Evolutionary conservation across 2,329 filamentous ascomycete species (phyloP).

Genomic region (Pseudonectria buxi): DNA sequence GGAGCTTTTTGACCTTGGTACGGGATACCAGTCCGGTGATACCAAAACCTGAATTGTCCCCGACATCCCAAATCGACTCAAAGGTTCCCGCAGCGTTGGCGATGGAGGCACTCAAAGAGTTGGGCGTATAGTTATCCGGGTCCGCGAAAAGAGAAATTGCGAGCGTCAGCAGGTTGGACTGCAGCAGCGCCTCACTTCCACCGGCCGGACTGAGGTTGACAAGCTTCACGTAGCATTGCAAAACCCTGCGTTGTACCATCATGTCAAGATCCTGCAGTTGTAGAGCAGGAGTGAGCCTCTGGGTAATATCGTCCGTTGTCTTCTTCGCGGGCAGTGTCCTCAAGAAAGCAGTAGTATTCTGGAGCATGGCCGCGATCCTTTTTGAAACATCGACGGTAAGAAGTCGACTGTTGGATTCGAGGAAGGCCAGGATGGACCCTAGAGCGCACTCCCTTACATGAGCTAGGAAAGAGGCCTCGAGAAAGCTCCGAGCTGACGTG

Average conservation of each 20-base stretch:
- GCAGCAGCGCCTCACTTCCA: conserved; percentile 76
- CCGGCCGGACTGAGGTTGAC: conserved; percentile 82
- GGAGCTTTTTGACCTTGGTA: conserved; percentile 63
- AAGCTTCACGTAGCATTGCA: conserved; percentile 91
- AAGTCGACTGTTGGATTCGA: conserved; percentile 87
- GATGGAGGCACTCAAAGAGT: conserved; percentile 82
- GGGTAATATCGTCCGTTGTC: conserved; percentile 76
- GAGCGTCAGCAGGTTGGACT: conserved; percentile 84
- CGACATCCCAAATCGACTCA: conserved; percentile 90
- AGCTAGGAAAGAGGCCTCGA: conserved; percentile 87
- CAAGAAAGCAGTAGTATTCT: conserved; percentile 88
- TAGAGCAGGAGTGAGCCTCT: conserved; percentile 75
- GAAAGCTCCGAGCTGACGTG: conserved; percentile 69
- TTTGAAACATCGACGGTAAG: conserved; percentile 92
- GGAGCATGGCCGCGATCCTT: conserved; percentile 85
- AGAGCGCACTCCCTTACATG: conserved; percentile 94
- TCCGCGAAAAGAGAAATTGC: conserved; percentile 91
- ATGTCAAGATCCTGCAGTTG: conserved; percentile 86
- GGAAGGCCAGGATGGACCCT: conserved; percentile 82
- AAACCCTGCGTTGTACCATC: conserved; percentile 86
- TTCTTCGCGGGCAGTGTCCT: conserved; percentile 77
- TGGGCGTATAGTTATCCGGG: conserved; percentile 79
- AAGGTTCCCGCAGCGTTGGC: conserved; percentile 84
- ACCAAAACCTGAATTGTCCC: conserved; percentile 91
- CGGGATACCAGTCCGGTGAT: conserved; percentile 79